Percentiles rank a stretch among this genome's conserved stretches.
Evolutionary conservation across 129 eudicot genomes (phyloP).

Genomic region (Calendula officinalis): DNA sequence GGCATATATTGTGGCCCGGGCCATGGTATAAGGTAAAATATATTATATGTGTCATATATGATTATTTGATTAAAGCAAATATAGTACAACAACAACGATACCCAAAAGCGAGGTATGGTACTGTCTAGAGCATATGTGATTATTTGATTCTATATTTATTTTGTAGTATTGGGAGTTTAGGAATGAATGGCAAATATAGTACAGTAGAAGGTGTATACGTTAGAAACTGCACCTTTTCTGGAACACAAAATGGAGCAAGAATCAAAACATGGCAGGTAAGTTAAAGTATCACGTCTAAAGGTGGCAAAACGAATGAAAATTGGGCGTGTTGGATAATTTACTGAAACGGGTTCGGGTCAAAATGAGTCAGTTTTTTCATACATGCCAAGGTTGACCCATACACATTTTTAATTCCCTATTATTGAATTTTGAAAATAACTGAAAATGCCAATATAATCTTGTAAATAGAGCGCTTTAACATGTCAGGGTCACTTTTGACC

Average conservation of each 20-base stretch:
- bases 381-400: too few species aligned
- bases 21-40: slow-evolving; percentile 43
- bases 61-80: too few species aligned
- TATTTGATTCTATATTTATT: background rate
- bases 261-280: slow-evolving; percentile 79
- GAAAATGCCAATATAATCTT: too few species aligned
- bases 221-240: slow-evolving; percentile 25
- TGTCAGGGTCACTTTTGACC: background rate
- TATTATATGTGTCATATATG: background rate
- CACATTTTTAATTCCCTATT: too few species aligned
- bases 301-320: background rate
- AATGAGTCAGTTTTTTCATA: too few species aligned
- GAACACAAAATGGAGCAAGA: slow-evolving; percentile 51
- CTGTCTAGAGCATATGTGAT: background rate
- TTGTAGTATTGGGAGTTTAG: slow-evolving; percentile 58
- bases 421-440: too few species aligned
- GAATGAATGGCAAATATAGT: slow-evolving; percentile 28
- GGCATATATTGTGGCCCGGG: slow-evolving; percentile 36
- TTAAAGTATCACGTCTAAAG: background rate
- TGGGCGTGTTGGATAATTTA: background rate
- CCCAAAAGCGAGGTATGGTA: too few species aligned
- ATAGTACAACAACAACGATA: too few species aligned
- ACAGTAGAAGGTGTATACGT: slow-evolving; percentile 32
- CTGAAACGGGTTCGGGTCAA: background rate
- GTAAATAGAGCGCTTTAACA: too few species aligned